Percentiles rank a stretch among this genome's conserved stretches.
Evolutionary conservation across 495 filamentous ascomycete species (phyloP).

Genomic region (Amniculicola lignicola): DNA sequence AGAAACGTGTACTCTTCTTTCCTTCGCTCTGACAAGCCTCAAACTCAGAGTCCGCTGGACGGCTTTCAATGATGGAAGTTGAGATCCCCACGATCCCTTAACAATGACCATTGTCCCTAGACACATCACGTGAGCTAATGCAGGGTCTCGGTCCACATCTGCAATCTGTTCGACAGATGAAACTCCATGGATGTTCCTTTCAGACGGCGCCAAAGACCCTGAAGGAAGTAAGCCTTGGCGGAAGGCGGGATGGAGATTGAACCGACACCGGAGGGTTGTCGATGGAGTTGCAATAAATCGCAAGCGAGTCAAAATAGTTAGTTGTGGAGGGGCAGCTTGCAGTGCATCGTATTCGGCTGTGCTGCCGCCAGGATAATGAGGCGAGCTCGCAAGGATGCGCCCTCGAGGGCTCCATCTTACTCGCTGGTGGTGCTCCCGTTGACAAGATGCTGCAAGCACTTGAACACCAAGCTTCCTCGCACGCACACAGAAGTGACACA

Average conservation of each 20-base stretch:
- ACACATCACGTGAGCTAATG: not conserved
- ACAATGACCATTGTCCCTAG: not conserved
- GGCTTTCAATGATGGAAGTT: not conserved
- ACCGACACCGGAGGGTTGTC: slow-evolving; percentile 6
- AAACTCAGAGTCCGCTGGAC: too few species aligned
- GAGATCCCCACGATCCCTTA: not conserved
- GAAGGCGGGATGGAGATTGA: slow-evolving; percentile 1
- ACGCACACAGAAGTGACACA: too few species aligned
- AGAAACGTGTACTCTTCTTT: too few species aligned
- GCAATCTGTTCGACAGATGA: not conserved
- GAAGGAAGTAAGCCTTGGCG: not conserved
- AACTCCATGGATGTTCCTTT: not conserved
- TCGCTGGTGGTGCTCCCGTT: too few species aligned
- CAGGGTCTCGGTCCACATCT: not conserved
- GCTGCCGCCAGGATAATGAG: not conserved
- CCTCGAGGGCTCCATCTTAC: not conserved
- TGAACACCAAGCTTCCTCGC: not conserved
- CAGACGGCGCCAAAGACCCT: too few species aligned
- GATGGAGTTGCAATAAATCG: not conserved
- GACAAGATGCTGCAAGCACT: slow-evolving; percentile 15
- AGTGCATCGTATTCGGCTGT: slow-evolving; percentile 14
- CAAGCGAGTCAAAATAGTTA: not conserved
- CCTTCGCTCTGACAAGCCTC: too few species aligned
- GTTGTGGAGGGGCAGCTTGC: not conserved
- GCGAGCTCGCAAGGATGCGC: slow-evolving; percentile 12